Conservation (phyloP, 352 stramenopile genomes). For the Pythium folliculosum region DNA sequence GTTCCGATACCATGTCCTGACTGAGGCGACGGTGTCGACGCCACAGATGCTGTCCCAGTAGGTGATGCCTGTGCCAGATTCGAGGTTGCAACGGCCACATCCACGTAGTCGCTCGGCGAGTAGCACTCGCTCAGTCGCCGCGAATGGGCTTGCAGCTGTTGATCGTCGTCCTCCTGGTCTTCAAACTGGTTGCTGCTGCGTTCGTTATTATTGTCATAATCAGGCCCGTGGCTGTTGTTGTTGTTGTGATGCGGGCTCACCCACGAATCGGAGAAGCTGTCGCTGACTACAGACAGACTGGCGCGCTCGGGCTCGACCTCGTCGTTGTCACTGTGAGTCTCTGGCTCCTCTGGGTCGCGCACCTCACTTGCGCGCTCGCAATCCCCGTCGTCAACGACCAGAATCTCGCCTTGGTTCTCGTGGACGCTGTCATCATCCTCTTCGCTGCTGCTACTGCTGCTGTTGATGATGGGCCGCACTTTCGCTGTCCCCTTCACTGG, state of each 20-base stretch:
- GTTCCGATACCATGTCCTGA: background rate
- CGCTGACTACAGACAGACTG: conserved; percentile 17
- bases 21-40: conserved; percentile 20
- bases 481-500: conserved; percentile 18
- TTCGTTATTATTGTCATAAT: conserved; percentile 36
- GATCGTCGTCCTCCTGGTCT: conserved; percentile 31
- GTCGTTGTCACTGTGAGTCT: conserved; percentile 8
- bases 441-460: conserved; percentile 2
- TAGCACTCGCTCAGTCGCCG: conserved; percentile 24
- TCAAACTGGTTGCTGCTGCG: conserved; percentile 37
- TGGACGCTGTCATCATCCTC: background rate
- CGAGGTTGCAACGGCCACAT: background rate
- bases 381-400: background rate
- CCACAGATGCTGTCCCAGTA: conserved; percentile 1
- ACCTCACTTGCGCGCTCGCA: conserved; percentile 9
- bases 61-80: conserved; percentile 1
- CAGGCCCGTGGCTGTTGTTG: conserved; percentile 16
- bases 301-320: conserved; percentile 9
- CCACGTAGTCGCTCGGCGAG: background rate
- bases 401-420: conserved; percentile 8
- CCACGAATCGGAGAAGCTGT: conserved; percentile 11
- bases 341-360: conserved; percentile 4
- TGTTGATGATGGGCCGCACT: conserved; percentile 9
- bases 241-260: conserved; percentile 17
- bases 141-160: conserved; percentile 7